These are phyloP conservation scores for Skeletonema tropicum DNA, from an alignment of 108 stramenopile genomes.

Conservation along the genomic window DNA sequence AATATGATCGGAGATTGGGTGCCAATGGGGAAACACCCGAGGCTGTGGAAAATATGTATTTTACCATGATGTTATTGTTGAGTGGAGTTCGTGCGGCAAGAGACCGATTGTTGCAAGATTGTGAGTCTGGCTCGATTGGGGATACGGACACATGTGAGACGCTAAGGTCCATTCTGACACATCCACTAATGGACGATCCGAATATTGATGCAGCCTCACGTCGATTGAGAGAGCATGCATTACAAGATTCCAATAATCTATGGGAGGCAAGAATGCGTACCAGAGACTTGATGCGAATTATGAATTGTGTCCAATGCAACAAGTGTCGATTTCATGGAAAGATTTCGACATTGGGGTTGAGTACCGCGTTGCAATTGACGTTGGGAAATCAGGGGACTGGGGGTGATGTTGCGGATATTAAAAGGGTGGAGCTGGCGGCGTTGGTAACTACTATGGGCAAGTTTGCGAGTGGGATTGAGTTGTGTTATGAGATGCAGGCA, in stretches of 20 bases:
- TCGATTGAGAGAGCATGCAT: constrained; percentile 67
- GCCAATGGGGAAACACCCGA: constrained; percentile 76
- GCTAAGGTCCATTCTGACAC: constrained; percentile 53
- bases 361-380: constrained; percentile 85
- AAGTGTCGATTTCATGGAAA: constrained; percentile 95
- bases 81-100: constrained; percentile 81
- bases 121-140: constrained; percentile 58
- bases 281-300: constrained; percentile 89
- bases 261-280: constrained; percentile 90
- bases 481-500: constrained; percentile 67
- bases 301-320: constrained; percentile 99
- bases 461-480: constrained; percentile 81
- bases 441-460: constrained; percentile 82
- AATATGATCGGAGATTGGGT: constrained; percentile 78
- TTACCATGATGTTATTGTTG: constrained; percentile 91
- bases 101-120: constrained; percentile 72
- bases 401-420: constrained; percentile 66
- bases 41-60: constrained; percentile 94
- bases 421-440: constrained; percentile 87
- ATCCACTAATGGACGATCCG: constrained; percentile 64
- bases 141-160: constrained; percentile 40
- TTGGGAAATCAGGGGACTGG: constrained; percentile 70
- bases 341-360: constrained; percentile 87
- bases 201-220: constrained; percentile 59
- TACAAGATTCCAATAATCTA: constrained; percentile 55